Base-by-base conservation (phyloP, 2,329 filamentous ascomycete genomes). In the Thermomyces lanuginosus region DNA sequence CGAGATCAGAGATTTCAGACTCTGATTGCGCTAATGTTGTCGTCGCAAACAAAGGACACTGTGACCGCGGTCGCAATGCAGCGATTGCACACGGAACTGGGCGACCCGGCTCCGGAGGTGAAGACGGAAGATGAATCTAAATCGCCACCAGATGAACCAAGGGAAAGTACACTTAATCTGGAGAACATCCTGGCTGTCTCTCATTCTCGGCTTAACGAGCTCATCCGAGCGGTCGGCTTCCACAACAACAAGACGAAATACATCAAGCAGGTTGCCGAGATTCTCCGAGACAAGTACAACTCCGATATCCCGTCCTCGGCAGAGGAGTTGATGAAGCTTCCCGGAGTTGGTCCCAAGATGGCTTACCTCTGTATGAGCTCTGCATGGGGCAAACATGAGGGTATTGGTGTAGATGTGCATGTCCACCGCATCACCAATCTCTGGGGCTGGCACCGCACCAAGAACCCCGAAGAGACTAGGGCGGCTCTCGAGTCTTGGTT, bases 271-370 rank as follows among this genome's bases (percentile, higher is more conserved):
- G 63, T 77, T 1, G 82, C 82, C 3, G 56, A 65, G 16, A 74
- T 92, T 17, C 61, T 92, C 14, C 66, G 71, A 23, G 76, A 86
- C 43, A 51, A 70, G 28, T 80, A 69, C 53, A 48, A 60, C 32
- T 70, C 71, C 27, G 84, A 93, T 44, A 89, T 93, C 29, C 84
- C 84, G 1, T 63, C 75, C 35, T 78, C 76, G 0, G 71, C 86
- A 27, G 65, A 73, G 35, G 82, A 76, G 0, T 63, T 93, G 11
- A 73, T 74, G 27, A 69, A 71, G 2, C 64, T 92, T 0, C 83
- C 83, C 0, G 84, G 84, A 4, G 84, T 93, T 1, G 84, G 84
- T 0, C 84, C 84, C 16, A 93, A 93, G 56, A 93, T 93, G 84
- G 83, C 76, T 8, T 84, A 89, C 49, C 66, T 93, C 12, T 86